These are phyloP conservation scores for Aspergillus texensis DNA, from an alignment of 2,329 filamentous ascomycete genomes.

Conservation along the genomic window DNA sequence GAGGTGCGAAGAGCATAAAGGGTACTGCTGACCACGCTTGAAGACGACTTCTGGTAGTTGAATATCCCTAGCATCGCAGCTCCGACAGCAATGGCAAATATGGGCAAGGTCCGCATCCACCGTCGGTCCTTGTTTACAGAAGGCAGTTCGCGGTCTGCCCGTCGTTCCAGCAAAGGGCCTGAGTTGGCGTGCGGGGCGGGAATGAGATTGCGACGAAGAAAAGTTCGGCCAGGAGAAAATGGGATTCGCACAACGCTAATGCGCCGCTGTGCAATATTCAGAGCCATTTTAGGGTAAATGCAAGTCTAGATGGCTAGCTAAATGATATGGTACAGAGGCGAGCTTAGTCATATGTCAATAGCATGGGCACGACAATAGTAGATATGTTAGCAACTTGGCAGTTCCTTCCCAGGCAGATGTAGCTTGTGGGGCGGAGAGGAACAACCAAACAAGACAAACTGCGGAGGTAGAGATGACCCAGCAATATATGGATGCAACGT, in stretches of 20 bases:
- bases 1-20: conserved; percentile 90
- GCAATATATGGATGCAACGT: background rate
- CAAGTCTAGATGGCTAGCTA: background rate
- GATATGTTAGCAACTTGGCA: background rate
- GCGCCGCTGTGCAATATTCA: conserved; percentile 21
- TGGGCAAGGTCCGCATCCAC: conserved; percentile 74
- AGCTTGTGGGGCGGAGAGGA: background rate
- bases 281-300: conserved; percentile 14
- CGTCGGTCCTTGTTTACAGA: conserved; percentile 51
- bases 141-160: conserved; percentile 57
- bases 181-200: conserved; percentile 54
- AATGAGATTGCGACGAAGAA: conserved; percentile 48
- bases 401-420: background rate
- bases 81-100: conserved; percentile 75
- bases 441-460: conserved; percentile 24
- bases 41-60: conserved; percentile 98
- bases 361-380: background rate
- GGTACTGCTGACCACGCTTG: conserved; percentile 80
- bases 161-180: conserved; percentile 55
- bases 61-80: conserved; percentile 83
- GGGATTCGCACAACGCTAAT: conserved; percentile 21
- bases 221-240: conserved; percentile 14
- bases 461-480: background rate
- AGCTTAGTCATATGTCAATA: background rate
- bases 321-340: background rate